Evolutionary conservation across 1,284 basidiomycete species (phyloP).

Genomic region (Ganoderma lingzhi): DNA sequence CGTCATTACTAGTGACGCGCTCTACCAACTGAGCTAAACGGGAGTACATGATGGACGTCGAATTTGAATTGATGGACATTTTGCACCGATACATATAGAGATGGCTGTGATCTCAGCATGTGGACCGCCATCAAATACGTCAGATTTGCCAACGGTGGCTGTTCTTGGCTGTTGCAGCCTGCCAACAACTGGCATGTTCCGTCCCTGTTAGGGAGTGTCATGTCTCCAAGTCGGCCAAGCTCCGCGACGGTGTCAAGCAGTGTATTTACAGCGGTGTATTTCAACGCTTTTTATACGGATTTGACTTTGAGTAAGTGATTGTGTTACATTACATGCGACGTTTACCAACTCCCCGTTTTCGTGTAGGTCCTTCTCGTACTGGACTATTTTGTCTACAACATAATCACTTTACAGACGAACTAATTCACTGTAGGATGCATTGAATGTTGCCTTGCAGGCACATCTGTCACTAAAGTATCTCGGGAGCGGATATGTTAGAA

Average conservation of each 20-base stretch:
- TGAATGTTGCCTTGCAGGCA: neutral
- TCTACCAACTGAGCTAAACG: conserved; percentile 65
- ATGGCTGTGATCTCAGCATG: neutral
- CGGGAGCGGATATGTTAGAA: neutral
- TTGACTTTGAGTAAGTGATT: neutral
- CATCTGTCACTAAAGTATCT: neutral
- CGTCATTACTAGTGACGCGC: conserved; percentile 58
- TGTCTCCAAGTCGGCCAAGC: too few relatives aligned
- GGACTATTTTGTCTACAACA: neutral
- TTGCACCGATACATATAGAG: neutral
- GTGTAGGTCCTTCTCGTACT: neutral
- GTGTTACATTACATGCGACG: neutral
- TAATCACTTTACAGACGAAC: neutral
- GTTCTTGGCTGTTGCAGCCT: too few relatives aligned
- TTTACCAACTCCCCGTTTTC: neutral
- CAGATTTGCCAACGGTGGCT: neutral
- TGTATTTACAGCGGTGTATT: too few relatives aligned
- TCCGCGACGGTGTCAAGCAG: too few relatives aligned
- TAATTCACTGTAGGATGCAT: neutral
- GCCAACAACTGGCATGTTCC: neutral
- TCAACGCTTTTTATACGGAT: neutral
- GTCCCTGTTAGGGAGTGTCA: too few relatives aligned
- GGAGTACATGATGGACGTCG: conserved; percentile 17
- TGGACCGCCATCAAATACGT: neutral
- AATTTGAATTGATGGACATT: neutral